These are phyloP conservation scores for Termitomyces sp. DNA, from an alignment of 1,284 basidiomycete genomes.

Conservation along the genomic window DNA sequence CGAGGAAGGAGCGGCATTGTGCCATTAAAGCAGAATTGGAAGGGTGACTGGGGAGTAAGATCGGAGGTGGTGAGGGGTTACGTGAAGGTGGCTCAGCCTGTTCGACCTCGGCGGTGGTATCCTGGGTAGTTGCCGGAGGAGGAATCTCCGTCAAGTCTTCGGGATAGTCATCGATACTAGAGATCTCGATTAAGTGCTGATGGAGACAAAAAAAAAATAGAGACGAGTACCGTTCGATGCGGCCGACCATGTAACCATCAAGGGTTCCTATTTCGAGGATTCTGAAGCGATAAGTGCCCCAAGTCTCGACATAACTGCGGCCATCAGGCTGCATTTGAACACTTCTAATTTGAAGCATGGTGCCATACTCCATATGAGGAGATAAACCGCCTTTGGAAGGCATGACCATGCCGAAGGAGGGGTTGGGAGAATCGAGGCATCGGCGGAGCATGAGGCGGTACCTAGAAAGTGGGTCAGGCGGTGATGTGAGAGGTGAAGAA, in stretches of 20 bases:
- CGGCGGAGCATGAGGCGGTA: constrained; percentile 91
- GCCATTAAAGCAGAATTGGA: constrained; percentile 72
- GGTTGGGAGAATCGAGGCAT: constrained; percentile 71
- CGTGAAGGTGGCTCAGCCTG: constrained; percentile 6
- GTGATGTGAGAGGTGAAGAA: constrained; percentile 2
- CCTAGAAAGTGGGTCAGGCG: constrained; percentile 18
- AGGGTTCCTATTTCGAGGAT: constrained; percentile 76
- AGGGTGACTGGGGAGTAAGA: constrained; percentile 19
- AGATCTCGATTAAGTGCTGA: constrained; percentile 3
- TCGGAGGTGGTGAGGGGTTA: constrained; percentile 3
- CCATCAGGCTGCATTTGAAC: constrained; percentile 90
- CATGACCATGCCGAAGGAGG: constrained; percentile 90
- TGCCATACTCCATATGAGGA: constrained; percentile 76
- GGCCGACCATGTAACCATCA: constrained; percentile 87
- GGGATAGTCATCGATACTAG: constrained; percentile 42
- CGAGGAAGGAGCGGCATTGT: constrained; percentile 76
- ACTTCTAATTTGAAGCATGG: constrained; percentile 85
- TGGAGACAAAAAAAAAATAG: constrained; percentile 7
- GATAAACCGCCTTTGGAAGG: constrained; percentile 34
- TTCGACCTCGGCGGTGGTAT: not conserved
- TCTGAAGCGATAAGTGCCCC: constrained; percentile 81
- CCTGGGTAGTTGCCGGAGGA: no score
- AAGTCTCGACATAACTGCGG: constrained; percentile 83
- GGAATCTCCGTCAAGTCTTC: constrained; percentile 39
- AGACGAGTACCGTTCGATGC: constrained; percentile 63